phyloP scores from a whole-genome alignment of 83 land plant genomes.

The Diphasiastrum complanatum region DNA sequence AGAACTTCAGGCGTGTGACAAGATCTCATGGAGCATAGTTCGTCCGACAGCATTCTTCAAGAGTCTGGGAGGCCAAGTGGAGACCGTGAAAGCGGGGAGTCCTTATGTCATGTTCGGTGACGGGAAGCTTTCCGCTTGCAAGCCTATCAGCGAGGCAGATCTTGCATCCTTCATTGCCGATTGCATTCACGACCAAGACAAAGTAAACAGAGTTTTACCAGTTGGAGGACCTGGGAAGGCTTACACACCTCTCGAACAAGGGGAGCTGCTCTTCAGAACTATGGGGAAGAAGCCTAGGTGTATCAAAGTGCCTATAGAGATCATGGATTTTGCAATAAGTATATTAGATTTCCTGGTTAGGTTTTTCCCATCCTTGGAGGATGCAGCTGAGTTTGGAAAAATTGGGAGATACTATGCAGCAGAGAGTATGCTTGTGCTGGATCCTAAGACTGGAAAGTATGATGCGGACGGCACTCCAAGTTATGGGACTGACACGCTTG shows the following conservation, averaged over 20 bases:
- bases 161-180: slow-evolving; percentile 90
- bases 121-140: slow-evolving; percentile 85
- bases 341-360: slow-evolving; percentile 64
- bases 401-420: slow-evolving; percentile 97
- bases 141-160: slow-evolving; percentile 91
- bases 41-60: slow-evolving; percentile 97
- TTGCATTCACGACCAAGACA: slow-evolving; percentile 60
- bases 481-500: slow-evolving; percentile 88
- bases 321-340: slow-evolving; percentile 89
- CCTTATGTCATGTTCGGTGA: slow-evolving; percentile 99
- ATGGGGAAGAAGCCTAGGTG: slow-evolving; percentile 75
- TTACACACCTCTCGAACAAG: slow-evolving; percentile 89
- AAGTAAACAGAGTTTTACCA: slow-evolving; percentile 57
- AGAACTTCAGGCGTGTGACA: slow-evolving; percentile 44
- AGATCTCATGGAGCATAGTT: slow-evolving; percentile 79
- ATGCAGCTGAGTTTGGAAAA: slow-evolving; percentile 91
- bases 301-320: slow-evolving; percentile 78
- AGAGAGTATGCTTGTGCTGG: slow-evolving; percentile 87
- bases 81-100: slow-evolving; percentile 76
- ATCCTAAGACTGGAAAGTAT: slow-evolving; percentile 74
- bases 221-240: slow-evolving; percentile 97
- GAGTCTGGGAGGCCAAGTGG: slow-evolving; percentile 92
- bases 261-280: slow-evolving; percentile 69
- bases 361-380: slow-evolving; percentile 73
- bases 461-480: slow-evolving; percentile 91